Evolutionary conservation across 805 yeast species (phyloP), one percentile per base, ranked within the genome.

Genomic region (Candida sithepensis): DNA sequence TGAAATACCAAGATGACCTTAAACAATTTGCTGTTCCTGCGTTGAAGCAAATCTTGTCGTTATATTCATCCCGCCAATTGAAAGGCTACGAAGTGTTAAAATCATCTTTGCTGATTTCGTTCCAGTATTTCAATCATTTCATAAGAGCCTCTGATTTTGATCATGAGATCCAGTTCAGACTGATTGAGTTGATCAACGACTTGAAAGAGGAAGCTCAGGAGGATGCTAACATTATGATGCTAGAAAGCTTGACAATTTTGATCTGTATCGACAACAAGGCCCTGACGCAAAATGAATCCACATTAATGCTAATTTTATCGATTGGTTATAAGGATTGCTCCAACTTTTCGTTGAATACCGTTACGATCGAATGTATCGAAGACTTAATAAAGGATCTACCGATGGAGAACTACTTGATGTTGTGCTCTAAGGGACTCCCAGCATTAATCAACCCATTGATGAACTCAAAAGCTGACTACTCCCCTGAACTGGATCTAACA

Each of bases 311-410:
- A 45, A 71, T 90, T 4, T 74, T 88, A 51, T 67, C 74, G 6
- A 74, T 88, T 14, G 84, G 92, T 0, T 78, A 80, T 45, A 82
- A 81, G 54, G 92, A 88, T 58, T 78, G 94, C 0, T 75, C 90
- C 0, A 88, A 90, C 57, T 70, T 88, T 37, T 88, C 87, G 52
- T 70, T 87, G 19, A 77, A 77, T 3, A 70, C 81, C 0, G 88
- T 85, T 48, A 74, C 90, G 0, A 72, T 81, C 30, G 96, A 87
- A 42, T 82, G 89, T 50, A 68, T 91, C 30, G 79, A 77, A 22
- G 77, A 74, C 26, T 65, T 90, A 21, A 67, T 89, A n/a, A 68
- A 65, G 3, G 71, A 67, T 20, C 66, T 85, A 9, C 65, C 75
- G 2, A 48, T 66, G 2, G 66, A 67, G 0, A 73, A 71, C 24